Conservation (phyloP, 805 yeast genomes). For the Cyberlindnera bimundalis region DNA sequence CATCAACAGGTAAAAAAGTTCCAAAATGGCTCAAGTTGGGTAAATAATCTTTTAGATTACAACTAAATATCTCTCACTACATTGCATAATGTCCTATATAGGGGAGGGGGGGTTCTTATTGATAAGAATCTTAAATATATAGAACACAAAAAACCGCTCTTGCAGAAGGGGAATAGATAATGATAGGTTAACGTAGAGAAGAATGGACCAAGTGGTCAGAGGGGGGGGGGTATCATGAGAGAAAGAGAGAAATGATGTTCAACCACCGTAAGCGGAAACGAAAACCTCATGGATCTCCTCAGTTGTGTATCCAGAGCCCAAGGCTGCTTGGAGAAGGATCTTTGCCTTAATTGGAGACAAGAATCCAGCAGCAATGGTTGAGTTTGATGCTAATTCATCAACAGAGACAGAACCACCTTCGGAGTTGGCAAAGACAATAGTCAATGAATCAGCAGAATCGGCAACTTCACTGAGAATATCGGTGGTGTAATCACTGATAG, state of each 20-base stretch:
- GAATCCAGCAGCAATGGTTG: conserved; percentile 47
- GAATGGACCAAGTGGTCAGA: too few species aligned
- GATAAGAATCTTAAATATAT: too few species aligned
- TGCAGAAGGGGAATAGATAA: too few species aligned
- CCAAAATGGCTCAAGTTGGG: conserved; percentile 41
- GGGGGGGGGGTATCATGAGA: not conserved
- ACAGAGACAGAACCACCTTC: conserved; percentile 13
- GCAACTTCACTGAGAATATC: conserved; percentile 28
- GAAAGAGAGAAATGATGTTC: too few species aligned
- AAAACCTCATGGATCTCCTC: conserved; percentile 43
- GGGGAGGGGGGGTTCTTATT: too few species aligned
- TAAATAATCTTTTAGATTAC: too few species aligned
- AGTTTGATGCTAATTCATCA: conserved; percentile 9
- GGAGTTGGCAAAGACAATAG: conserved; percentile 41
- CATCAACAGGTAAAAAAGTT: conserved; percentile 18
- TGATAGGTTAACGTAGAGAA: not conserved
- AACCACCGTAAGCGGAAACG: conserved; percentile 52
- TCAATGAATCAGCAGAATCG: conserved; percentile 33
- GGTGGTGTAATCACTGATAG: conserved; percentile 41
- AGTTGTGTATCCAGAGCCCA: conserved; percentile 38
- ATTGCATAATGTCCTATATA: too few species aligned
- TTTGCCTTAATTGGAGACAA: conserved; percentile 50
- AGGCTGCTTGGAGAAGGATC: conserved; percentile 45
- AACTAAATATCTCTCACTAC: too few species aligned
- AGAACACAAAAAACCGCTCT: too few species aligned